phyloP scores from a whole-genome alignment of 1,284 basidiomycete genomes.

The Ustilago cynodontis region DNA sequence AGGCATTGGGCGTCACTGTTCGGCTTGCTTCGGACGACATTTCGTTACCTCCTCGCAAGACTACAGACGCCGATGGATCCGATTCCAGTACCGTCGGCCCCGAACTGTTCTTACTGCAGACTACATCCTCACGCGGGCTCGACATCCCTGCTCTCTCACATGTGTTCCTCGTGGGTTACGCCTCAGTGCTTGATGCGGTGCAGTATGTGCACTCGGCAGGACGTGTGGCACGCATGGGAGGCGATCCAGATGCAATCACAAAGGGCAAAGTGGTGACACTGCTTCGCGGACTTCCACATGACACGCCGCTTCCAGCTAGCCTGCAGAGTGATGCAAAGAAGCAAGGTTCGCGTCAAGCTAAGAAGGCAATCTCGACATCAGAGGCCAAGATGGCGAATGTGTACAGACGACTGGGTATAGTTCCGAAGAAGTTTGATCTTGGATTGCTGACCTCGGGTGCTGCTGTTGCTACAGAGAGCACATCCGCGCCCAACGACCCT shows the following conservation, averaged over 20 bases:
- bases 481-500: slow-evolving; percentile 2
- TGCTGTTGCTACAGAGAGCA: not conserved
- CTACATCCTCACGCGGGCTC: slow-evolving; percentile 62
- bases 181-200: slow-evolving; percentile 60
- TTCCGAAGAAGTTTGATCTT: slow-evolving; percentile 48
- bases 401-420: slow-evolving; percentile 54
- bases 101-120: slow-evolving; percentile 59
- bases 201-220: slow-evolving; percentile 67
- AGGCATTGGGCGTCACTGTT: slow-evolving; percentile 61
- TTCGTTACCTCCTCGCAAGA: not conserved
- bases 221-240: slow-evolving; percentile 62
- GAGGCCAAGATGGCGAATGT: slow-evolving; percentile 62
- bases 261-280: slow-evolving; percentile 61
- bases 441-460: slow-evolving; percentile 23
- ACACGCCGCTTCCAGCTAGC: slow-evolving; percentile 26
- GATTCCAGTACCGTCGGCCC: slow-evolving; percentile 8
- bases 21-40: slow-evolving; percentile 26
- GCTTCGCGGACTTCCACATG: slow-evolving; percentile 52
- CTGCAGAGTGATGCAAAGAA: slow-evolving; percentile 4
- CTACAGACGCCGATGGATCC: not conserved
- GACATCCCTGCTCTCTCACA: slow-evolving; percentile 65
- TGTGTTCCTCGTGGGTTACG: slow-evolving; percentile 64
- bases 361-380: slow-evolving; percentile 36
- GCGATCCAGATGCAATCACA: slow-evolving; percentile 15
- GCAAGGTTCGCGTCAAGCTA: not conserved